These are phyloP conservation scores for Leersia perrieri DNA, from an alignment of 176 grass and related monocot species.

Conservation along the genomic window DNA sequence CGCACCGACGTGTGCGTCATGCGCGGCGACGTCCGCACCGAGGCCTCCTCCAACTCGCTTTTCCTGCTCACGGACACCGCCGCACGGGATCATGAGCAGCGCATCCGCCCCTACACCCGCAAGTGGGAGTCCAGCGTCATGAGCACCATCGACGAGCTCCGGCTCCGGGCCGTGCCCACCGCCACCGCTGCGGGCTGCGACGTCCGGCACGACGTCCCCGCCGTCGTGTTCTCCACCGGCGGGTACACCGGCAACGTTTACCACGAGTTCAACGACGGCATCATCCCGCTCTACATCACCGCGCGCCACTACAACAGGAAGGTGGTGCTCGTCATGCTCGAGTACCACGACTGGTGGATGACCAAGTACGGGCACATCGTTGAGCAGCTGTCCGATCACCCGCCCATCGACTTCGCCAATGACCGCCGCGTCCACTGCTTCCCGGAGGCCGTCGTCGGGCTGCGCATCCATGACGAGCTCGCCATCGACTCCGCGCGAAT, in stretches of 20 bases:
- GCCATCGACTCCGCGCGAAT: slow-evolving; percentile 42
- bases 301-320: slow-evolving; percentile 40
- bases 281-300: slow-evolving; percentile 87
- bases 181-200: slow-evolving; percentile 37
- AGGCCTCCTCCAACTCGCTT: slow-evolving; percentile 29
- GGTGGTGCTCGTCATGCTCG: slow-evolving; percentile 72
- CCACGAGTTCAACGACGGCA: slow-evolving; percentile 90
- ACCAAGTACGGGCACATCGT: slow-evolving; percentile 59
- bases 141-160: slow-evolving; percentile 78
- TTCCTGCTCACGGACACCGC: slow-evolving; percentile 4
- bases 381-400: slow-evolving; percentile 50
- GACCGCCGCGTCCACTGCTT: slow-evolving; percentile 79
- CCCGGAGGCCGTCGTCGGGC: slow-evolving; percentile 55
- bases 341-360: slow-evolving; percentile 88
- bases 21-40: slow-evolving; percentile 45
- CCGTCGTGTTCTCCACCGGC: slow-evolving; percentile 79
- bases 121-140: slow-evolving; percentile 83
- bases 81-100: neutral
- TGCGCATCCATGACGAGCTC: slow-evolving; percentile 81
- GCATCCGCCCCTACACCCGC: slow-evolving; percentile 54
- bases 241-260: slow-evolving; percentile 91
- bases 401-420: slow-evolving; percentile 51
- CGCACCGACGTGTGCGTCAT: slow-evolving; percentile 61
- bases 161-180: slow-evolving; percentile 36
- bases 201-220: slow-evolving; percentile 52